Base-by-base conservation (phyloP, 352 stramenopile genomes). In the Plasmopara halstedii region DNA sequence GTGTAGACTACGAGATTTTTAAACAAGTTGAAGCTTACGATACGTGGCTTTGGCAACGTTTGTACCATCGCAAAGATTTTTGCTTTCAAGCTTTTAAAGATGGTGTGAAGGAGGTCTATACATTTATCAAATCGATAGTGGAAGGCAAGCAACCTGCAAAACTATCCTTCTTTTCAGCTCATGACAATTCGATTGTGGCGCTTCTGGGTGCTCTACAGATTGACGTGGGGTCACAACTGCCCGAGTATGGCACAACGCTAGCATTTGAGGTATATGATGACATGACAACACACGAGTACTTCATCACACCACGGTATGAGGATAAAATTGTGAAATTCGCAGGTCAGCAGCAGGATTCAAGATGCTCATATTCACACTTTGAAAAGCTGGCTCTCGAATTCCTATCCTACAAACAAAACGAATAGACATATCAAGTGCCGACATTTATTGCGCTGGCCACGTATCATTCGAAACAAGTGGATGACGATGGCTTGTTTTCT, bases 121-220 rank as follows among this genome's bases (percentile, higher is more conserved):
- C 50, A 6, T 72, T 77, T 45, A 29, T 86, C 1, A 71, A 79
- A 49, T 42, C 46, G 14, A 60, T 85, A 32, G 63, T 84, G 17
- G 33, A 50, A 14, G 61, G 53, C 8, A 39, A 67, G 18, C 49
- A 68, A 26, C 36, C 42, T 26, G 58, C 65, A 22, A 82, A 80
- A 37, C 47, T 92, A n/a, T 67, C 78, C 21, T 85, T 92, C 58
- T 88, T 88, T 59, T 92, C 81, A 15, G 78, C 78, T 1, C 81
- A 92, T 43, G 77, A 92, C 61, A 89, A 89, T 54, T 87, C 81
- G 32, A 84, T 92, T 58, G 74, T 92, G 11, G 77, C 75, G 18
- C 67, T 89, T 46, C 43, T 88, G 51, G 70, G 70, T 19, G 75
- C 78, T 34, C 47, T 92, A 21, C 67, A 85, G 50, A 62, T 92